Base-by-base conservation (phyloP, 2,329 filamentous ascomycete genomes). In the Cercospora beticola region DNA sequence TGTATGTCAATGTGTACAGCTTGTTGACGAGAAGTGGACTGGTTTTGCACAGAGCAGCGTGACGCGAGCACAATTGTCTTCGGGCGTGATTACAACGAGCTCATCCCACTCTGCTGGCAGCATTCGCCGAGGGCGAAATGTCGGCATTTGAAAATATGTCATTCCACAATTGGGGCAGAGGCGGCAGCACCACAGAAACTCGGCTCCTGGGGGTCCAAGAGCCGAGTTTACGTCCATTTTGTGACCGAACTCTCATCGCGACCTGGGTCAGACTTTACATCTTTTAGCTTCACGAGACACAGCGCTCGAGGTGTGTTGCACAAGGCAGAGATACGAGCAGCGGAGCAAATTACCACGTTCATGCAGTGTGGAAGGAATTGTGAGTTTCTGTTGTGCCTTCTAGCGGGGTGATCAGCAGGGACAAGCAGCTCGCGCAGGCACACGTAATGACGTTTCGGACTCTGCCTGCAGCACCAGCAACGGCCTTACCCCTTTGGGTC, bases 381-480 rank as follows among this genome's bases (percentile, higher is more conserved):
- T 52, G 18, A 75, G 75, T 67, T 77, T 78, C 76, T 76, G 76
- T 12, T 46, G 9, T 12, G 56, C 21, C 9, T 26, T 54, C 49
- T n/a, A n/a, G 36, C 21, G 46, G 46, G 18, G 46, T 52, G 46
- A 58, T 58, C 26, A 23, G 14, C 23, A n/a, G 23, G 54, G 16
- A 18, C 54, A 28, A 9, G 23, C 14, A 57, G 21, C 49, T 14
- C 54, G 3, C 23, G 26, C 54, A n/a, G 30, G 26, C 26, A 57
- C 28, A 16, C 26, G 16, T 7, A 26, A 58, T 31, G 14, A 58
- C 26, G 54, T 26, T 14, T 21, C 12, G 46, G 21, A 52, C 46
- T 21, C 46, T 23, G 46, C 16, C 36, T 52, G 18, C 36, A 21
- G 10, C 46, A 3, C 2, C 10, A 12, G 46, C 10, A 6, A 14